phyloP scores from a whole-genome alignment of 2,329 filamentous ascomycete species.

The Periconia sp. region DNA sequence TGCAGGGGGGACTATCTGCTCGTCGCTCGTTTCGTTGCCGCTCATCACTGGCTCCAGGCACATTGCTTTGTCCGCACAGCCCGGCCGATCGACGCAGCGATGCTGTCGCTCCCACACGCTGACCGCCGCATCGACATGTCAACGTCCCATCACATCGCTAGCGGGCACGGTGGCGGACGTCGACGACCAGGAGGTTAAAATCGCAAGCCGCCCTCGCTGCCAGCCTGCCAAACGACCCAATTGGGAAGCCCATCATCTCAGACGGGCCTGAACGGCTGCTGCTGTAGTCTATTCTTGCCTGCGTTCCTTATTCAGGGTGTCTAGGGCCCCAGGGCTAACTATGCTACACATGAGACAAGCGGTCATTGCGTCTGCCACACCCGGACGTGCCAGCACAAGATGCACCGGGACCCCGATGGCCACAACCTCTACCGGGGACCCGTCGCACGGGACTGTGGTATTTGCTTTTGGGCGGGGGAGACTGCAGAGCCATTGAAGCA shows the following conservation, averaged over 20 bases:
- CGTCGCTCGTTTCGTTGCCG: slow-evolving; percentile 28
- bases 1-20: slow-evolving; percentile 31
- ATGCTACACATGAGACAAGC: slow-evolving; percentile 24
- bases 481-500: slow-evolving; percentile 24
- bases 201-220: slow-evolving; percentile 17
- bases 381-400: slow-evolving; percentile 21
- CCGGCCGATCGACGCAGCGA: slow-evolving; percentile 9
- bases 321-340: slow-evolving; percentile 1
- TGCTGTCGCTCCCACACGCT: slow-evolving; percentile 24
- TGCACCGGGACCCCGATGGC: slow-evolving; percentile 12
- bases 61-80: slow-evolving; percentile 30
- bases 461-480: slow-evolving; percentile 27
- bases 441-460: slow-evolving; percentile 36
- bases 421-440: slow-evolving; percentile 31
- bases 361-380: slow-evolving; percentile 25
- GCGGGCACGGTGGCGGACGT: slow-evolving; percentile 23
- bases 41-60: slow-evolving; percentile 16
- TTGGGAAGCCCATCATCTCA: slow-evolving; percentile 16
- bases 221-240: slow-evolving; percentile 13
- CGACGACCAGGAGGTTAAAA: slow-evolving; percentile 26
- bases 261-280: too few species aligned
- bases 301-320: slow-evolving; percentile 6
- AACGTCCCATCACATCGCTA: slow-evolving; percentile 33
- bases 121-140: slow-evolving; percentile 37
- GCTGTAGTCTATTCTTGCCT: slow-evolving; percentile 11